These are phyloP conservation scores for Cladophialophora yegresii DNA, from an alignment of 2,329 filamentous ascomycete genomes.

Conservation along the genomic window DNA sequence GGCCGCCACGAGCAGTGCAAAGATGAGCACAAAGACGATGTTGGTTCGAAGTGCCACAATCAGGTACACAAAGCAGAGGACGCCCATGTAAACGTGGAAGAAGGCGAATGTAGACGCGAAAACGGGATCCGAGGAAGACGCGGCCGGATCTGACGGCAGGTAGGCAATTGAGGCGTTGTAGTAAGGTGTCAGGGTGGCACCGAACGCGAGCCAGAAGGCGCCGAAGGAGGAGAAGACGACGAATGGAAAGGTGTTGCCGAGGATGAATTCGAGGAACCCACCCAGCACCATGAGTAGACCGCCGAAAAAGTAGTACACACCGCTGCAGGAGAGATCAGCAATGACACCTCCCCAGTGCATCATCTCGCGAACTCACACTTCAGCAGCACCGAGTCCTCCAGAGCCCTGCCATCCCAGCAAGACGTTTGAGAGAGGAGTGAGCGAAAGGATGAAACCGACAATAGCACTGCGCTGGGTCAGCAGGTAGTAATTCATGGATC, in stretches of 20 bases:
- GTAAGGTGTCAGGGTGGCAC: constrained; percentile 56
- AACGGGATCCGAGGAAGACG: constrained; percentile 35
- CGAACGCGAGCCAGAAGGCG: constrained; percentile 60
- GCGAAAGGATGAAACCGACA: constrained; percentile 54
- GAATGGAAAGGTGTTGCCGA: constrained; percentile 56
- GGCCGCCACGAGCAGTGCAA: constrained; percentile 61
- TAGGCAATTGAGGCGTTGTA: constrained; percentile 54
- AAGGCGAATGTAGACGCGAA: constrained; percentile 50
- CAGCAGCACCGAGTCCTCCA: constrained; percentile 52
- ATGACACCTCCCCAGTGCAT: not conserved
- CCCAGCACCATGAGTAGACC: constrained; percentile 42
- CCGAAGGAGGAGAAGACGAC: constrained; percentile 55
- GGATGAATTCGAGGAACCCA: constrained; percentile 42
- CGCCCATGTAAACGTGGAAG: constrained; percentile 65
- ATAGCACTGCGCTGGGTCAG: constrained; percentile 29
- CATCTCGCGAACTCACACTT: constrained; percentile 26
- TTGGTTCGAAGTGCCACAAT: constrained; percentile 73
- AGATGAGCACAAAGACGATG: constrained; percentile 69
- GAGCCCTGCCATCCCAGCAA: constrained; percentile 63
- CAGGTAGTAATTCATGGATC: not conserved
- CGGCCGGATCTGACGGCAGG: constrained; percentile 36
- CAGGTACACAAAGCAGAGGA: constrained; percentile 68
- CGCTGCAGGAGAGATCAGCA: constrained; percentile 23
- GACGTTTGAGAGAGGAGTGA: constrained; percentile 57
- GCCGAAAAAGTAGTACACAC: constrained; percentile 43